phyloP scores from a whole-genome alignment of 495 filamentous ascomycete genomes.

The Chaetomium fimeti region DNA sequence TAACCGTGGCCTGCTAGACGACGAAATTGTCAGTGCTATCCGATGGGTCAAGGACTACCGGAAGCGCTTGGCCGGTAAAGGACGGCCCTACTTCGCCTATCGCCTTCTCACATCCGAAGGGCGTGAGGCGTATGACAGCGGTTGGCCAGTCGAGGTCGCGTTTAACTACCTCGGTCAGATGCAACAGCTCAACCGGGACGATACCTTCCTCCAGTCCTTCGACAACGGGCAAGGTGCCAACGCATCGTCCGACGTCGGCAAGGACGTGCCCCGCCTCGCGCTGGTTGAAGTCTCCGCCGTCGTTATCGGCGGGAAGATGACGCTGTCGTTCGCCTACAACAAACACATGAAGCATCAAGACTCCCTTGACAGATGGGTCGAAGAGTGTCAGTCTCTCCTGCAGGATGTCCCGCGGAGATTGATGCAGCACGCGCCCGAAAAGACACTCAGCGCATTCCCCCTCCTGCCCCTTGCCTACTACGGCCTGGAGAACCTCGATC shows the following conservation, averaged over 20 bases:
- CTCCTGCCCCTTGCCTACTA: constrained; percentile 55
- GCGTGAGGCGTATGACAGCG: constrained; percentile 37
- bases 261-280: constrained; percentile 56
- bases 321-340: constrained; percentile 58
- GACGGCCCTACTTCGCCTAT: constrained; percentile 34
- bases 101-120: constrained; percentile 44
- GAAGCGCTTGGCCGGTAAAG: constrained; percentile 36
- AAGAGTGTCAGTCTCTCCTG: constrained; percentile 47
- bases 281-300: constrained; percentile 42
- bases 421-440: constrained; percentile 37
- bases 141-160: constrained; percentile 57
- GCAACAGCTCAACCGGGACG: constrained; percentile 48
- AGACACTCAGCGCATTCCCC: constrained; percentile 55
- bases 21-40: constrained; percentile 25
- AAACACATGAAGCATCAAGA: constrained; percentile 55
- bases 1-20: constrained; percentile 11
- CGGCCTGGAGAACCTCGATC: constrained; percentile 44
- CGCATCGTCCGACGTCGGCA: constrained; percentile 43
- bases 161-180: constrained; percentile 57
- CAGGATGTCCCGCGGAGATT: constrained; percentile 42
- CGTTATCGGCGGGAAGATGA: constrained; percentile 47
- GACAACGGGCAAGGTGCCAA: constrained; percentile 30
- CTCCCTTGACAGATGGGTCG: constrained; percentile 50
- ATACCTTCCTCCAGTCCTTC: constrained; percentile 51
- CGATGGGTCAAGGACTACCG: constrained; percentile 32